phyloP scores from a whole-genome alignment of 1,284 basidiomycete genomes.

The Meripilus lineatus region DNA sequence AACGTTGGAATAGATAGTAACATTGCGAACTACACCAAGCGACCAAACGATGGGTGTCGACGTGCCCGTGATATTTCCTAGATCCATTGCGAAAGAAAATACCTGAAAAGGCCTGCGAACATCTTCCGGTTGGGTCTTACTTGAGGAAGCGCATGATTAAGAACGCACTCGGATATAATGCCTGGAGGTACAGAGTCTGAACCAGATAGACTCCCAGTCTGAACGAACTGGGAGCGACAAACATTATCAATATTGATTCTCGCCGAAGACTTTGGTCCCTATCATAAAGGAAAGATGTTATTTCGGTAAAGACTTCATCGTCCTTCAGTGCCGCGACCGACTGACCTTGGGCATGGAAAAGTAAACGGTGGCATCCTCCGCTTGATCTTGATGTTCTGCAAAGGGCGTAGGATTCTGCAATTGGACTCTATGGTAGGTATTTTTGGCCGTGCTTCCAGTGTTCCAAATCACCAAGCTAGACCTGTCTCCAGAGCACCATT shows the following conservation, averaged over 20 bases:
- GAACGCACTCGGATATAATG: constrained; percentile 8
- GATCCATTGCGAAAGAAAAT: constrained; percentile 28
- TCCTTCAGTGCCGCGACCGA: constrained; percentile 10
- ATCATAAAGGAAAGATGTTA: background rate
- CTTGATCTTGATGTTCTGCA: constrained; percentile 4
- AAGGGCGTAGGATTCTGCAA: background rate
- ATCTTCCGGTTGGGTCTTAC: constrained; percentile 2
- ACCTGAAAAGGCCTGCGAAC: constrained; percentile 18
- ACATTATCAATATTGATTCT: constrained; percentile 10
- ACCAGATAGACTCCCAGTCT: constrained; percentile 11
- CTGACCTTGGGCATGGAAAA: constrained; percentile 13
- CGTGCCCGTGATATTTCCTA: constrained; percentile 25
- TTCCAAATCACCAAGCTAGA: constrained; percentile 5
- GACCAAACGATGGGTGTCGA: constrained; percentile 26
- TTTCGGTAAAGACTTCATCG: background rate
- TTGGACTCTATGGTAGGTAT: constrained; percentile 1
- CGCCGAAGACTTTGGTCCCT: constrained; percentile 13
- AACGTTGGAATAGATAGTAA: no score
- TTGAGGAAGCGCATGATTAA: constrained; percentile 3
- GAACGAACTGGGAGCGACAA: constrained; percentile 13
- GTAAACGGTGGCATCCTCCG: constrained; percentile 4
- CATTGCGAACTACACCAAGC: constrained; percentile 29
- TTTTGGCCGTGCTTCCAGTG: constrained; percentile 1
- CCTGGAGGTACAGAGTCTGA: constrained; percentile 12
- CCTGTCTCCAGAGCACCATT: constrained; percentile 12